Base-by-base conservation (phyloP, 176 grass and related monocot species). In the Tuctoria greenei region DNA sequence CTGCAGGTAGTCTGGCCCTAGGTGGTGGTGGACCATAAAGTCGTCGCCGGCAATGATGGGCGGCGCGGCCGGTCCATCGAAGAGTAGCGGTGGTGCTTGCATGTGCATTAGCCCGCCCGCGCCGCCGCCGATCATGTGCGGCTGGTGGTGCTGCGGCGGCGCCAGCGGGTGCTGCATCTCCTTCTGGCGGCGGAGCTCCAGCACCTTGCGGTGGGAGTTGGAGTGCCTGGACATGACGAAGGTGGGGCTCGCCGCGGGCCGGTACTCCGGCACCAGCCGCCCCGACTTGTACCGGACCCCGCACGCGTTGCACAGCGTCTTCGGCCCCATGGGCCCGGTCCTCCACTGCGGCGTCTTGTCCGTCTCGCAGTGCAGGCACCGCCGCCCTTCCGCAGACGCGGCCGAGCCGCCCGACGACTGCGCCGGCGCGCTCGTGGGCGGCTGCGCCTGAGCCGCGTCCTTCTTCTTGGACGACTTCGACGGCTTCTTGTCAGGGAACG, bases 341-440 rank as follows among this genome's bases (percentile, higher is more conserved):
- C 95, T 90, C 95, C 91, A 98, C 73, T 98, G 95, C 58, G 95
- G 95, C 23, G 95, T 98, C 91, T 90, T 98, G 76, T 98, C 95
- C 23, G 95, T 92, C 64, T 88, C 86, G 78, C 95, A 98, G 87
- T 98, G 95, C 7, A 94, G 78, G 84, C 95, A 98, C 69, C 72
- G 93, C 68, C 87, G 58, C 47, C 86, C 86, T 18, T 87, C 82
- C 15, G 35, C 62, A 4, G 74, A 68, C 7, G 74, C 73, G 8
- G 72, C 79, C 31, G 31, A 57, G 47, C 0, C 59, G 0, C 42
- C 59, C 26, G 64, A 24, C 25, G 79, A 11, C 45, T 4, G 47
- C 5, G 47, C 15, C 58, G 42, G 31, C 31, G 1, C 6, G 58
- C 36, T 67, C 16, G 56, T 15, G 3, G 36, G 34, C 34, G 21